Evolutionary conservation across 2,329 filamentous ascomycete species (phyloP), one percentile per base, ranked within the genome.

Genomic region (Aspergillus sp.): DNA sequence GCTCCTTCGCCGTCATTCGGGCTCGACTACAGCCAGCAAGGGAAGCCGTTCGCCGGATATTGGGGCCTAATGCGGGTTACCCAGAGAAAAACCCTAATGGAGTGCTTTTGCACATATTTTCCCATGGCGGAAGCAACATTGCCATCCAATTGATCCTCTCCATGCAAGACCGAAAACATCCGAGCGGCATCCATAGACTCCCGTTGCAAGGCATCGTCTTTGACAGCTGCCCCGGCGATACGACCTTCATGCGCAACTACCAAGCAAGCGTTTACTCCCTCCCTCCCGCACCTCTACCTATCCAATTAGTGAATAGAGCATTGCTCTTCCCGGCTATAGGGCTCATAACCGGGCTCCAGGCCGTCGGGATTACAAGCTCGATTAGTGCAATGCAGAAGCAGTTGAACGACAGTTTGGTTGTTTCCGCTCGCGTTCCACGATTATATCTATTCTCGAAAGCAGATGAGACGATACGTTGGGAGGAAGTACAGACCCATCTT

Each of bases 41-140:
- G 19, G 31, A 59, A 24, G 59, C 58, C 4, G 64, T 66, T 40
- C 55, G 57, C n/a, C 61, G 45, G 2, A 60, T 67, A 41, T 14
- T 66, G 8, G 33, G 51, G 5, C 39, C 24, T 7, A 6, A 35
- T 15, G 53, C 33, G 12, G 37, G 14, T 23, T 44, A 39, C 39
- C 31, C 48, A 19, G 37, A 52, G n/a, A 41, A 37, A 24, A 41
- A 41, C 31, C 17, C 33, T 3, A 58, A 44, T 31, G 57, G 59
- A 14, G 59, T 61, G 12, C 52, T 68, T 8, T 58, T 68, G 19
- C 66, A 69, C 57, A 24, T 63, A 12, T 68, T 68, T 21, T 68
- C 66, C 4, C 60, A 67, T 50, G 65, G 65, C 19, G 66, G 65
- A 14, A 54, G 59, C 44, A 62, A 62, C 48, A 64, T 57, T 6